Percentiles rank a stretch among this genome's conserved stretches.
phyloP scores from a whole-genome alignment of 2,329 filamentous ascomycete species.

The Exophiala aquamarina region DNA sequence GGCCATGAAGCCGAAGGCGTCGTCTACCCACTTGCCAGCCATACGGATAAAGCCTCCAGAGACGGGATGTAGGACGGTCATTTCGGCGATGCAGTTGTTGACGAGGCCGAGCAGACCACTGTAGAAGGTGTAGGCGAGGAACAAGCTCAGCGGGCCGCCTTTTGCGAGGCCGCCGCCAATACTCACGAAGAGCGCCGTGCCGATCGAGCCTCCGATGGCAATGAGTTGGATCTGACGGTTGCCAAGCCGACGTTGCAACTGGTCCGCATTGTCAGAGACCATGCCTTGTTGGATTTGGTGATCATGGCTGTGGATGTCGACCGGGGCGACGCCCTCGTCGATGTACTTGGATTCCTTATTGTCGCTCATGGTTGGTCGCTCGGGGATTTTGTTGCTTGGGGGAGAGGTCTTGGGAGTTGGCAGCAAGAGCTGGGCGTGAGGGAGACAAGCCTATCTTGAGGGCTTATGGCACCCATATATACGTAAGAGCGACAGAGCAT shows the following conservation, averaged over 20 bases:
- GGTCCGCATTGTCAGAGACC: constrained; percentile 32
- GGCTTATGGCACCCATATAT: too few relatives aligned
- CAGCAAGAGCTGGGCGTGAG: too few relatives aligned
- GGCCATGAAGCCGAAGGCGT: constrained; percentile 44
- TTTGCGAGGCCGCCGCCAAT: constrained; percentile 38
- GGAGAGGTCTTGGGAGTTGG: background rate
- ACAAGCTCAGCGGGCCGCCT: constrained; percentile 38
- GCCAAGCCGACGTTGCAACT: constrained; percentile 49
- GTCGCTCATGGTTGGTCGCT: constrained; percentile 1
- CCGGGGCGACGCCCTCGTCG: constrained; percentile 28
- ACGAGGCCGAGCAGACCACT: constrained; percentile 34
- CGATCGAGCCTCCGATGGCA: constrained; percentile 42
- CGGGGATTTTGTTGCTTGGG: background rate
- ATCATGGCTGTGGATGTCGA: constrained; percentile 39
- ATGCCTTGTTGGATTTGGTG: constrained; percentile 44
- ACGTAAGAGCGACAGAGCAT: too few relatives aligned
- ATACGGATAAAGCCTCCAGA: constrained; percentile 41
- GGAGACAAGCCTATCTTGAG: too few relatives aligned
- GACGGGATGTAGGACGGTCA: constrained; percentile 45
- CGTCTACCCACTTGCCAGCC: constrained; percentile 45
- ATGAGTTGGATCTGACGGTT: constrained; percentile 60
- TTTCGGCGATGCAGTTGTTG: constrained; percentile 45
- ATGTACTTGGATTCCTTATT: constrained; percentile 1
- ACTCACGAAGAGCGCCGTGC: constrained; percentile 41
- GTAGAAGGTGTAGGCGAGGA: constrained; percentile 36